Evolutionary conservation across 371 early-diverging fungal species (phyloP), one percentile per base, ranked within the genome.

Genomic region (Caulochytrium protostelioides): DNA sequence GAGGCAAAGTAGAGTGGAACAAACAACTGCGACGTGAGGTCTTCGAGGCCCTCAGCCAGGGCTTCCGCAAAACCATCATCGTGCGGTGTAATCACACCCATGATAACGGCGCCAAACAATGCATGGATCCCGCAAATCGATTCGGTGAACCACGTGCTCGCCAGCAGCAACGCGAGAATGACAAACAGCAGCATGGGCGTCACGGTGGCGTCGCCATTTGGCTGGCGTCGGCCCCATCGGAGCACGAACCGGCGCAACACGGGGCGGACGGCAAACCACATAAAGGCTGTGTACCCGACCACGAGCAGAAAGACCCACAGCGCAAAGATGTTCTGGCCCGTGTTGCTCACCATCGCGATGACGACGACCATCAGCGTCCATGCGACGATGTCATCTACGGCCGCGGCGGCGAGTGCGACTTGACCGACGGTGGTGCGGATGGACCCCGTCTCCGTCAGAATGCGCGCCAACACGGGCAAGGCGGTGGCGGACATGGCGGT

Each of bases 401-500:
- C 70, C 1, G 85, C 89, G 13, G 83, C 76, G 16, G 83, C 70
- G 50, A 91, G 70, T 3, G 85, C 71, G 24, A 76, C 54, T 13
- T 68, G 62, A 3, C 89, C 92, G 2, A 84, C 79, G 17, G 52
- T 50, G n/a, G 89, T 84, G 12, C 66, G 55, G 25, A 87, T 47
- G 27, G 89, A 47, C 36, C 80, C 77, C 18, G 75, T 62, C 47
- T 87, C 89, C 0, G 82, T 76, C 34, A 91, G 56, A 31, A 91
- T 86, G 39, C 92, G 76, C 0, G 84, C 92, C 17, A 91, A 65
- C 6, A 89, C 83, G 0, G 85, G 90, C 42, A 86, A 85, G 0
- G 90, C 84, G 0, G 91, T 91, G 46, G 87, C 86, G 15, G 83
- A 65, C 74, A 89, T 78, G 31, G 83, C 79, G 2, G 86, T 84